phyloP scores from a whole-genome alignment of 139 green algal species.

The Edaphochlamys debaryana region DNA sequence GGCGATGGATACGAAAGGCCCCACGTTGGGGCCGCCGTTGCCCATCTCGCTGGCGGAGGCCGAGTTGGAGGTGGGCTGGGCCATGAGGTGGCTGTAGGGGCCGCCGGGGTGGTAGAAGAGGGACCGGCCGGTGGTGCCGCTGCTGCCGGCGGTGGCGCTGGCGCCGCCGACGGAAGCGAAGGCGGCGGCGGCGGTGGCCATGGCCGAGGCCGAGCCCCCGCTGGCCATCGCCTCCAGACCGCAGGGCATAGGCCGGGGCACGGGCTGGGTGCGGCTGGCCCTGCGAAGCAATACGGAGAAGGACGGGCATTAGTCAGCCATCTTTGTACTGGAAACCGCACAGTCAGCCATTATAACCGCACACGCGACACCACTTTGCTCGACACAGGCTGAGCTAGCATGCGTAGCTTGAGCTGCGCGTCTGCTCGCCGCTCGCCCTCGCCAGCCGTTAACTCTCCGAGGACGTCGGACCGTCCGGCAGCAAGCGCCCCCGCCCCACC shows the following conservation, averaged over 20 bases:
- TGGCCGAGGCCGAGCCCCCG: neutral
- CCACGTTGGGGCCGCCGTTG: neutral
- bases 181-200: neutral
- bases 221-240: neutral
- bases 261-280: neutral
- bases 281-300: too few relatives aligned
- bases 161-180: neutral
- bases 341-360: too few relatives aligned
- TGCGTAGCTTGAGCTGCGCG: too few relatives aligned
- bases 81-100: slow-evolving; percentile 1
- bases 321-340: too few relatives aligned
- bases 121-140: neutral
- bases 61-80: slow-evolving; percentile 15
- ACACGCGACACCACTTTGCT: too few relatives aligned
- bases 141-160: neutral
- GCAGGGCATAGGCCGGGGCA: neutral
- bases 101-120: slow-evolving; percentile 14
- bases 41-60: neutral
- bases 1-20: too few relatives aligned
- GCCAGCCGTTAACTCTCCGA: too few relatives aligned
- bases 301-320: too few relatives aligned
- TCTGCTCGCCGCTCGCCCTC: too few relatives aligned
- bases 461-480: too few relatives aligned
- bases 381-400: too few relatives aligned
- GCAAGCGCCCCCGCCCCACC: too few relatives aligned